Evolutionary conservation across 768 basidiomycete species (phyloP), one percentile per base, ranked within the genome.

Genomic region (Inosperma sp.): DNA sequence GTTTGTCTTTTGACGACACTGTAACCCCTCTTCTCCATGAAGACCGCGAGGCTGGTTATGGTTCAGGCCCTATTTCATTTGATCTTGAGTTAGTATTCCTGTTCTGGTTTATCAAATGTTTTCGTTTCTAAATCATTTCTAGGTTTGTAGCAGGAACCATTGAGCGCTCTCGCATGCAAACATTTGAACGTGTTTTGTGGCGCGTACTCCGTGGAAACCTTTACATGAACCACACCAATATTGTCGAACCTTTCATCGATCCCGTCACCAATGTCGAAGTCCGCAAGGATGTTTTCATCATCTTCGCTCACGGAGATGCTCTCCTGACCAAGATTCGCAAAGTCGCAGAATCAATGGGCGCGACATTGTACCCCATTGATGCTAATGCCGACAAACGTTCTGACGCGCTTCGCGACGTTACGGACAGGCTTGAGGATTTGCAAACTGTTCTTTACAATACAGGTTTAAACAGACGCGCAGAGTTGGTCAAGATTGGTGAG

Each of bases 141-240:
- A 92, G 90, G 59, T 99, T 99, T 60, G 88, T 99, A 19, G 86
- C 96, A 3, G 96, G 96, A 22, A 97, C 95, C 0, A 93, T 98
- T 56, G 94, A 98, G 61, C 89, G 96, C 39, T 73, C 85, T 7
- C 85, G 94, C 50, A 77, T 98, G 62, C 81, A 89, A 1, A 94
- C 92, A 5, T 97, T 99, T 48, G 96, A 99, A 70, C 87, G 96
- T 14, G 90, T 99, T 16, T 81, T 98, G 42, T 99, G 96, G 96
- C 90, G 96, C 59, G 91, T 98, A 27, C 79, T 98, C 16, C 86
- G 96, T 52, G 96, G 96, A 43, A 98, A 99, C 66, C 76, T 99
- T 17, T 99, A 95, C 74, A 98, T 99, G 95, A 99, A 97, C 70
- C 87, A 93, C 68, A 90, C 86, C 48, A 94, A 98, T 68, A 98